A percentile compares a stretch with the other conserved stretches of the same genome.
These are phyloP conservation scores for Acorus calamus DNA, from an alignment of 106 monocot genomes.

Conservation along the genomic window DNA sequence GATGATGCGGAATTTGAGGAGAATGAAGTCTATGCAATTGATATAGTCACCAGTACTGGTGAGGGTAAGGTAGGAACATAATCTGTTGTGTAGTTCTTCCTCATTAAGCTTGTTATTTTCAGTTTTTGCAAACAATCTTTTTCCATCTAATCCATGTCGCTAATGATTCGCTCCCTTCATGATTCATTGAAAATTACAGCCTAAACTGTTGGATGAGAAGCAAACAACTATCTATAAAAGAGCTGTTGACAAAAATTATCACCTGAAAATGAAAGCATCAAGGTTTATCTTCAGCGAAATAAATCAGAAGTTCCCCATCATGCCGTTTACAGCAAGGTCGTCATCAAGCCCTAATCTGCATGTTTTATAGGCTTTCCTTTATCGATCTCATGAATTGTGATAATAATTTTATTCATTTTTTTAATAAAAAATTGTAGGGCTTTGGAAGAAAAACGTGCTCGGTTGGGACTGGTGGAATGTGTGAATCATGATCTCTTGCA, in stretches of 20 bases:
- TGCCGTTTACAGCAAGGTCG: constrained; percentile 93
- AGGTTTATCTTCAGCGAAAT: constrained; percentile 97
- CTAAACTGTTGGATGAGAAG: constrained; percentile 79
- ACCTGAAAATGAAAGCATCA: constrained; percentile 89
- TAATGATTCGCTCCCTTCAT: not conserved
- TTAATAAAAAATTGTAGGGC: constrained; percentile 15
- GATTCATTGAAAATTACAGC: constrained; percentile 21
- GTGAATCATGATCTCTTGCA: constrained; percentile 81
- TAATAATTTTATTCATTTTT: too few species aligned
- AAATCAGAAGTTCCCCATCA: constrained; percentile 78
- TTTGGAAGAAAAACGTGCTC: constrained; percentile 78
- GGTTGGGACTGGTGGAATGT: constrained; percentile 76
- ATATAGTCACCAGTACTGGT: constrained; percentile 87
- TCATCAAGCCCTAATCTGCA: too few species aligned
- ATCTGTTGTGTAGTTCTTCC: not conserved
- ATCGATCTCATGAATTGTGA: too few species aligned
- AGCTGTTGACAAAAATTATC: constrained; percentile 87
- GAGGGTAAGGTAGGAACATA: constrained; percentile 65
- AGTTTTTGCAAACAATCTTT: not conserved
- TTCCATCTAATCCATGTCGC: not conserved
- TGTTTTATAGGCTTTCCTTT: too few species aligned
- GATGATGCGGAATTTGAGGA: constrained; percentile 99
- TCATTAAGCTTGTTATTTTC: not conserved
- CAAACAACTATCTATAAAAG: constrained; percentile 94
- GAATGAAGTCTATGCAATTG: constrained; percentile 95